phyloP scores from a whole-genome alignment of 192 early-diverging fungal genomes.

The Coemansia sp. region DNA sequence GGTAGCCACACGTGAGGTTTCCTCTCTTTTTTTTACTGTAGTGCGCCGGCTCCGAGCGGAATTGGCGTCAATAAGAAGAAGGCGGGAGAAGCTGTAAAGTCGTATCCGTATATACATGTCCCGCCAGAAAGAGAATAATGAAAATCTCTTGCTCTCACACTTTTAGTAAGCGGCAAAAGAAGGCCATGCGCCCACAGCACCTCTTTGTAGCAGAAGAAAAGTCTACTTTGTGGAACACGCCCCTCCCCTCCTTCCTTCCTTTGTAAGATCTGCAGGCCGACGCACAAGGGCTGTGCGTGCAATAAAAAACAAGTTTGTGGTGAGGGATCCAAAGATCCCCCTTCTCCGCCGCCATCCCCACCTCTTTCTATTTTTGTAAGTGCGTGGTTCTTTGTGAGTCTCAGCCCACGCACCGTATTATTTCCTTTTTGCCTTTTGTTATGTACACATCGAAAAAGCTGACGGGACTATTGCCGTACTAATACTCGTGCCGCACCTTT shows the following conservation, averaged over 20 bases:
- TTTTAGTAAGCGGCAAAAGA: background rate
- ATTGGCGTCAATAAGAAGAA: background rate
- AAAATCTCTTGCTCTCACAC: background rate
- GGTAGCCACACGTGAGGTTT: background rate
- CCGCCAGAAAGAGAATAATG: background rate
- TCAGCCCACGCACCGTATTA: no score
- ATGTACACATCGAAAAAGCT: background rate
- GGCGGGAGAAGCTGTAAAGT: no score
- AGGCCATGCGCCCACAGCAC: no score
- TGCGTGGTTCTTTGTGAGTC: background rate
- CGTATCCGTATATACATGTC: slow-evolving; percentile 7
- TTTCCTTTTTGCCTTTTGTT: no score
- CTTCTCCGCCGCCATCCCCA: background rate
- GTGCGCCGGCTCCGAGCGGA: background rate
- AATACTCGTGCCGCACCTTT: background rate
- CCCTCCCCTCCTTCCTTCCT: background rate
- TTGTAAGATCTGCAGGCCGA: background rate
- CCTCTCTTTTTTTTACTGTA: background rate
- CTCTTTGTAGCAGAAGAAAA: slow-evolving; percentile 9
- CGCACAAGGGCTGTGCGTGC: background rate
- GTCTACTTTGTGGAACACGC: slow-evolving; percentile 1
- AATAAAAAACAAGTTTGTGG: background rate
- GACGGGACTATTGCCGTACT: background rate
- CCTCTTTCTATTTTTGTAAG: slow-evolving; percentile 8
- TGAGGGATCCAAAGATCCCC: background rate